phyloP scores from a whole-genome alignment of 2,329 filamentous ascomycete species.

The Ceratocystis harringtonii region DNA sequence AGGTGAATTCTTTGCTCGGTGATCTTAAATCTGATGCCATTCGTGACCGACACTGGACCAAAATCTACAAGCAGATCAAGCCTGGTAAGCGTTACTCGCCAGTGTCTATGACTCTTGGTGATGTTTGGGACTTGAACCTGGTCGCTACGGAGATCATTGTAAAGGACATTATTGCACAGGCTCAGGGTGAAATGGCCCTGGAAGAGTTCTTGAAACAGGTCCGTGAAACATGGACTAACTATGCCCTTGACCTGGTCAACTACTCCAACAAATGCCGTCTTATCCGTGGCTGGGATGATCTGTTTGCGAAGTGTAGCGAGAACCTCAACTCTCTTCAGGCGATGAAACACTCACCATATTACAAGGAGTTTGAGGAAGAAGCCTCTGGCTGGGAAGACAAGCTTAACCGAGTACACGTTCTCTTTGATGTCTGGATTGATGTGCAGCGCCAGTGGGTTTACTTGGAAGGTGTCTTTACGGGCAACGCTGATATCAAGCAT shows the following conservation, averaged over 20 bases:
- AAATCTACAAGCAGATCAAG: slow-evolving; percentile 91
- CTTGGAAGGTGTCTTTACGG: slow-evolving; percentile 94
- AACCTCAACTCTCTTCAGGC: slow-evolving; percentile 94
- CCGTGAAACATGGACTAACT: slow-evolving; percentile 91
- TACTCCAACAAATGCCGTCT: slow-evolving; percentile 98
- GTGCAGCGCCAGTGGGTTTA: slow-evolving; percentile 99
- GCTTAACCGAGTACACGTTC: slow-evolving; percentile 86
- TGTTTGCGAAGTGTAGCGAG: slow-evolving; percentile 97
- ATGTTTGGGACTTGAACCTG: slow-evolving; percentile 95
- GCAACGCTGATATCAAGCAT: slow-evolving; percentile 97
- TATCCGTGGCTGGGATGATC: slow-evolving; percentile 93
- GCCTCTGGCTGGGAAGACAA: slow-evolving; percentile 96
- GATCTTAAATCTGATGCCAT: slow-evolving; percentile 96
- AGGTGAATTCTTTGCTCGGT: slow-evolving; percentile 73
- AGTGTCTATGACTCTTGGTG: slow-evolving; percentile 88
- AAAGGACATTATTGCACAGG: slow-evolving; percentile 84
- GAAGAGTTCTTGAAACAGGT: slow-evolving; percentile 97
- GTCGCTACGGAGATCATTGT: slow-evolving; percentile 76
- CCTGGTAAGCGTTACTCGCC: slow-evolving; percentile 89
- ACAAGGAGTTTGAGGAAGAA: slow-evolving; percentile 98
- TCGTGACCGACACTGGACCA: slow-evolving; percentile 89
- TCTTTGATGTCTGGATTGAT: slow-evolving; percentile 99
- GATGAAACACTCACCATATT: slow-evolving; percentile 98
- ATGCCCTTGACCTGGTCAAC: slow-evolving; percentile 82
- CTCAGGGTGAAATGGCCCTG: slow-evolving; percentile 93